Conservation (phyloP, 208 protist species). For the Porcisia hertigi region DNA sequence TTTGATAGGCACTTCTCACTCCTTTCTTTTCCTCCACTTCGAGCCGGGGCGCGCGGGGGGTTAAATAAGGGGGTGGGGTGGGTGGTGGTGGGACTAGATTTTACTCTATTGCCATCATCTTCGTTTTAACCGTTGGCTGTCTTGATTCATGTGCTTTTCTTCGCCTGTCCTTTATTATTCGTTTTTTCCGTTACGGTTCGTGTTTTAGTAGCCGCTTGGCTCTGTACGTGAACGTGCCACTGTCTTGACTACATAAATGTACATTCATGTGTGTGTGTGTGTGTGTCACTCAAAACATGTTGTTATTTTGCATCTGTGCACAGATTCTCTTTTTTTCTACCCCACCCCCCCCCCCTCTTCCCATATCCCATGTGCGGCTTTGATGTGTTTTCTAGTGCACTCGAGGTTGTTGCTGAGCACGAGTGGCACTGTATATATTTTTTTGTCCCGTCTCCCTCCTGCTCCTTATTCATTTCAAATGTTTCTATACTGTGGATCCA, state of each 20-base stretch:
- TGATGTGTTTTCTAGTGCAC: neutral
- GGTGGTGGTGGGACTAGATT: neutral
- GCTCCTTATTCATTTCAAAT: neutral
- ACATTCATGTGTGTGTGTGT: neutral
- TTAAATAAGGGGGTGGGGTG: neutral
- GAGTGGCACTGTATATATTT: neutral
- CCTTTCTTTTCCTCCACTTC: neutral
- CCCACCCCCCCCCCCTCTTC: neutral
- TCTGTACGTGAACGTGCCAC: neutral
- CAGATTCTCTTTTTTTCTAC: conserved; percentile 17
- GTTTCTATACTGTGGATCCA: neutral
- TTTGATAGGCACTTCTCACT: neutral
- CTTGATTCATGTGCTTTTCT: neutral
- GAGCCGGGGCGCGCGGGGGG: neutral
- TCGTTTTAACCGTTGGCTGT: neutral
- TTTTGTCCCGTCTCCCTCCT: no score
- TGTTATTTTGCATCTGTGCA: conserved; percentile 7
- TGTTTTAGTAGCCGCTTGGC: neutral
- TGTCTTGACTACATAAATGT: neutral
- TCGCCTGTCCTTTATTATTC: neutral
- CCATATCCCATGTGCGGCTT: neutral
- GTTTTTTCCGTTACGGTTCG: neutral
- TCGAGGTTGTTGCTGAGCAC: neutral
- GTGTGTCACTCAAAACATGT: neutral
- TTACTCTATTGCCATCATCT: neutral